Base-by-base conservation (phyloP, 179 eudicot genomes). In the Carnegiea gigantea region DNA sequence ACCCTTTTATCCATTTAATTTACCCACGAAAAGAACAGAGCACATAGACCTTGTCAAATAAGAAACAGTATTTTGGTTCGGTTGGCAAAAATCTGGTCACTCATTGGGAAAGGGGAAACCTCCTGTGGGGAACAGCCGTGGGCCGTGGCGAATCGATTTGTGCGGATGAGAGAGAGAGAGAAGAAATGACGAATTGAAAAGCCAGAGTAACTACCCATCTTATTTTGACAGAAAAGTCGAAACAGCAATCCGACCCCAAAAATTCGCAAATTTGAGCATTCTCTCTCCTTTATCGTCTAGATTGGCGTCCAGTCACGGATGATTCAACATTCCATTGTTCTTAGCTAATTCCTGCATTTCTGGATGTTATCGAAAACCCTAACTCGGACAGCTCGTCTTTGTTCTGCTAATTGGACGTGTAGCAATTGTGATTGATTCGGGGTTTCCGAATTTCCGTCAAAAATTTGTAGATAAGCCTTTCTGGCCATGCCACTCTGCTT, bases 401-500 rank as follows among this genome's bases (percentile, higher is more conserved):
- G 30, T 21, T 65, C 71, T 13, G 38, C 71, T 38, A 65, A 40
- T 70, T 70, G 46, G 11, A 70, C 21, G 12, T 21, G 13, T 28
- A 62, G 28, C 73, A 65, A 5, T 64, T 64, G 26, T 48, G 53
- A 48, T 48, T 48, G 44, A 40, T 4, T 40, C 53, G 53, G 53
- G 53, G 14, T 48, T 48, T 10, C 12, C 30, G 1, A 64, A 64
- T 12, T 15, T 64, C 14, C 5, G 13, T n/a, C 13, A 7, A 9
- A 23, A 40, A 4, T 44, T 53, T 13, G 23, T 30, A 21, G 46
- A 28, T 77, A 20, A 3, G 12, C 33, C 73, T 73, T 76, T 67
- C 82, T 93, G 88, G 97, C 98, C 88, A 94, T 94, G 98, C 98
- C 86, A 93, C 88, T 83, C 83, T 89, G 85, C 88, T 84, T 81